Evolutionary conservation across 139 green algal species (phyloP).

Genomic region (Astrephomene gubernaculifera): DNA sequence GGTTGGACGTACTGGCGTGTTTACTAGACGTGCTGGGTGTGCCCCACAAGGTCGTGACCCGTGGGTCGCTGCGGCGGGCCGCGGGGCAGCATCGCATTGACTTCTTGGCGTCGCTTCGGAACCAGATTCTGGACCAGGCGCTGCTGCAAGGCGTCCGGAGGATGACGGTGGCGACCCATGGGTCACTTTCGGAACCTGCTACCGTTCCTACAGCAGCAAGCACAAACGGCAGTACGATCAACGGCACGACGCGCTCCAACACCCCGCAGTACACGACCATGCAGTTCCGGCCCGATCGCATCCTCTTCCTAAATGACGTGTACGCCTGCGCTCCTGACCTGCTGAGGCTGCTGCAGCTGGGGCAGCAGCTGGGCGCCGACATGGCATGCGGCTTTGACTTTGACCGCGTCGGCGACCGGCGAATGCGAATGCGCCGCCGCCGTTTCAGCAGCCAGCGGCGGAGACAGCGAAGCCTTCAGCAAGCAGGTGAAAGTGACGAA

Average conservation of each 20-base stretch:
- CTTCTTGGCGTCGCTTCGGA: constrained; percentile 65
- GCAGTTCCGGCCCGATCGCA: constrained; percentile 14
- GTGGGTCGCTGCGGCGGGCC: neutral
- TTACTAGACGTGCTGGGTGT: constrained; percentile 30
- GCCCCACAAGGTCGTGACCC: neutral
- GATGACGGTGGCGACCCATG: constrained; percentile 11
- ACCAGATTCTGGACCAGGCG: constrained; percentile 54
- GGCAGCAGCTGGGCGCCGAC: constrained; percentile 36
- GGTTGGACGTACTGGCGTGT: constrained; percentile 13
- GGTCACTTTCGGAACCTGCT: neutral
- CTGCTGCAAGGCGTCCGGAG: neutral
- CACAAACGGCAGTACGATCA: neutral
- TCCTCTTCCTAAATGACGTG: constrained; percentile 76
- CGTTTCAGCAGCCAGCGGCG: neutral
- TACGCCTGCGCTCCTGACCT: constrained; percentile 68
- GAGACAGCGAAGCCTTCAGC: no score
- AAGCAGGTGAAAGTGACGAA: no score
- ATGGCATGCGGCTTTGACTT: constrained; percentile 71
- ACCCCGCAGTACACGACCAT: neutral
- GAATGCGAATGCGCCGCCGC: neutral
- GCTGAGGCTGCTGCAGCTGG: constrained; percentile 60
- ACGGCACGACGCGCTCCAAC: neutral
- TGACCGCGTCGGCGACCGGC: neutral
- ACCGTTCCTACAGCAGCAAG: neutral
- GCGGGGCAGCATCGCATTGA: constrained; percentile 48